These are phyloP conservation scores for Paecilomyces niveus DNA, from an alignment of 2,329 filamentous ascomycete genomes.

Conservation along the genomic window DNA sequence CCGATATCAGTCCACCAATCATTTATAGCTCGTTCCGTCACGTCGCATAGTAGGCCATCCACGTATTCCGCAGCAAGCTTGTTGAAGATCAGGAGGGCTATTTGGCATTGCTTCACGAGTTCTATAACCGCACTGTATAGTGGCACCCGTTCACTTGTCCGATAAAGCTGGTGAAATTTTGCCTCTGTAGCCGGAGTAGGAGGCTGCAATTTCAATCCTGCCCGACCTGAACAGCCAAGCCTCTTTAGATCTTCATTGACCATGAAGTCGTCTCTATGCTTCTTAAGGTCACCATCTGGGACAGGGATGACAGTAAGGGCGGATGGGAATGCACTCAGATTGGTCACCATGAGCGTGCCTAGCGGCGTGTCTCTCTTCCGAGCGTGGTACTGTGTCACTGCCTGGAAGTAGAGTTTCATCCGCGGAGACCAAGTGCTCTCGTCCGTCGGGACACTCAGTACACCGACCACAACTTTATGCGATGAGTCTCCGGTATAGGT, in stretches of 20 bases:
- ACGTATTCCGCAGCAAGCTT: conserved; percentile 83
- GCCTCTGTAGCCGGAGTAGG: conserved; percentile 76
- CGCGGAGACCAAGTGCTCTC: conserved; percentile 72
- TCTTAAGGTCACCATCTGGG: conserved; percentile 75
- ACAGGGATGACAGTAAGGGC: conserved; percentile 86
- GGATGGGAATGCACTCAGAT: conserved; percentile 85
- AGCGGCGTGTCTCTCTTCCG: conserved; percentile 72
- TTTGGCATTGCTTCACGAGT: conserved; percentile 84
- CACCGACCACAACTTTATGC: conserved; percentile 69
- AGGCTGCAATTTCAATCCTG: conserved; percentile 70
- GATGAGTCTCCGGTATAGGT: conserved; percentile 85
- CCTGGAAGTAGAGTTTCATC: conserved; percentile 76
- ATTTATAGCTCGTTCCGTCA: conserved; percentile 80
- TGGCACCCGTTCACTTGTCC: conserved; percentile 73
- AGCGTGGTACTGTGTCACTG: conserved; percentile 78
- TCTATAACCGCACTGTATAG: conserved; percentile 75
- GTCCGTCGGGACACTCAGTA: conserved; percentile 75
- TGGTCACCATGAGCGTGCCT: conserved; percentile 88
- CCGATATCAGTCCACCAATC: conserved; percentile 98
- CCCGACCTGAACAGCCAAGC: conserved; percentile 82
- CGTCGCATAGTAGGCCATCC: conserved; percentile 86
- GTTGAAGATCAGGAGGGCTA: conserved; percentile 79
- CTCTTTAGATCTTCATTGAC: conserved; percentile 93
- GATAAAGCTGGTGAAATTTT: conserved; percentile 88
- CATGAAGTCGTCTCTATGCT: conserved; percentile 76